Evolutionary conservation across 345 rosid species (phyloP), one percentile per base, ranked within the genome.

Genomic region (Cardamine occulta): DNA sequence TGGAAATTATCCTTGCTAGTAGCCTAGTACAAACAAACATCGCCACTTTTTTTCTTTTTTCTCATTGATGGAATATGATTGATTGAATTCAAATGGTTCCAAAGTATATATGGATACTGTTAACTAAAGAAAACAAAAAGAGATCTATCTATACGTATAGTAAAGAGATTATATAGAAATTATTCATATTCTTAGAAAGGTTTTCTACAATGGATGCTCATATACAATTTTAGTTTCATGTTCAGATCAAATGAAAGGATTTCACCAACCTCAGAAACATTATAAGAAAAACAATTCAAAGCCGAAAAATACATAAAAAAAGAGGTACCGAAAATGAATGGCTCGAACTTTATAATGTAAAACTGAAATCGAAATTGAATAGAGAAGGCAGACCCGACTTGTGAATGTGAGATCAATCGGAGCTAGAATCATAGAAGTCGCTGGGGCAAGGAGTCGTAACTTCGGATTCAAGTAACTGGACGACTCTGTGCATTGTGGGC

Each of bases 401-500:
- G 12, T 40, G 26, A 18, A 42, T 21, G 21, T 37, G 32, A 63
- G 23, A 63, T 88, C 86, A 91, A 42, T 93, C 97, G 1, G 98
- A 87, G 85, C 53, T 81, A 80, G 96, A 88, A 81, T 93, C 98
- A 21, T 93, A 91, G 31, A 93, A 89, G 56, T 91, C 97, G 45
- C 97, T 93, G 6, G 96, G 98, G 85, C 93, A 93, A 29, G 98
- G 98, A 72, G 96, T 93, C 97, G 89, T 91, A 52, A 91, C 96
- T 75, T 89, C 96, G 17, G 97, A 89, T 78, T 91, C 97, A 13
- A 93, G 93, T 63, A 88, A 78, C 73, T 91, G 98, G 39, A 91
- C 88, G 49, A 93, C 97, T 82, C 96, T 85, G 82, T 93, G 97
- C 97, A 93, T 93, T 77, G 93, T 88, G 44, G 96, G 98, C 21